phyloP scores from a whole-genome alignment of 768 basidiomycete species.

The Pleurotus sapidus region DNA sequence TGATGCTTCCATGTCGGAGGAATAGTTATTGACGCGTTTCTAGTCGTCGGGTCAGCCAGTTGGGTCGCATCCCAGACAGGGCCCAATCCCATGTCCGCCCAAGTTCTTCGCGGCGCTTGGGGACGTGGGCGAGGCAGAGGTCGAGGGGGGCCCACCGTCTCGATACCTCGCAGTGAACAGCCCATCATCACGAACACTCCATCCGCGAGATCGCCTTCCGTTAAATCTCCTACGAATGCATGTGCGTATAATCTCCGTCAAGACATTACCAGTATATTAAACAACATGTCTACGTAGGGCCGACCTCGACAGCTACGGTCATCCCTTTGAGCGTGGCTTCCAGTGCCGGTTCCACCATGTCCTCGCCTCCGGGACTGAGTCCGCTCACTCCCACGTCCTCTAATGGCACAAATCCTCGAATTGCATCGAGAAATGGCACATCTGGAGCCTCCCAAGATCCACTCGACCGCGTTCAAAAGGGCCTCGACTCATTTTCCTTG shows the following conservation, averaged over 20 bases:
- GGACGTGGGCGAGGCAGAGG: slow-evolving; percentile 5
- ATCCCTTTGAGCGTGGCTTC: no score
- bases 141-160: background rate
- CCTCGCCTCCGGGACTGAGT: background rate
- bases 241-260: background rate
- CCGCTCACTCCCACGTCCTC: slow-evolving; percentile 1
- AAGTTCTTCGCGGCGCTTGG: slow-evolving; percentile 18
- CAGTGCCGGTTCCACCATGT: no score
- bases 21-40: background rate
- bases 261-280: background rate
- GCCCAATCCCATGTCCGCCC: slow-evolving; percentile 9
- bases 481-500: background rate
- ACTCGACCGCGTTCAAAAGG: background rate
- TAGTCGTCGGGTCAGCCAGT: slow-evolving; percentile 36
- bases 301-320: no score
- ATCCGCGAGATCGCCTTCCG: background rate
- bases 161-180: background rate
- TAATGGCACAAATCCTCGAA: slow-evolving; percentile 2
- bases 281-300: no score
- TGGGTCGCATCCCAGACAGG: slow-evolving; percentile 27
- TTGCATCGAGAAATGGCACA: background rate
- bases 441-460: background rate
- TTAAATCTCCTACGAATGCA: background rate
- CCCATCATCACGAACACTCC: slow-evolving; percentile 1
- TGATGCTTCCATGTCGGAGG: background rate